A percentile compares a stretch with the other conserved stretches of the same genome.
These are phyloP conservation scores for Tolypocladium amazonense DNA, from an alignment of 2,329 filamentous ascomycete genomes.

Conservation along the genomic window DNA sequence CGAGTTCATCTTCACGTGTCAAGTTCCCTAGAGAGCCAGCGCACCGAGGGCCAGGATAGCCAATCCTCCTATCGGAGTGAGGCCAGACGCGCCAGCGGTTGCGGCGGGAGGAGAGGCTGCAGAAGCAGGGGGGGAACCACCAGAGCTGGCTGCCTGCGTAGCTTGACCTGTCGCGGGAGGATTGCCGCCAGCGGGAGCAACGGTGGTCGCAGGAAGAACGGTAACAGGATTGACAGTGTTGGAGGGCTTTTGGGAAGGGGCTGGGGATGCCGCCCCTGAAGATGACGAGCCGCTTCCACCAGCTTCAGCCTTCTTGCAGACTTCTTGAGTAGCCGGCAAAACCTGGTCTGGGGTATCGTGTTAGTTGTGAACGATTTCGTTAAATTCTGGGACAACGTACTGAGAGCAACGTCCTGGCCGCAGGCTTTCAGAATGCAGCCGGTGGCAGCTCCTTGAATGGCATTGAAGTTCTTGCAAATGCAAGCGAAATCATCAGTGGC, in stretches of 20 bases:
- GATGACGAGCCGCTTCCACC: not conserved
- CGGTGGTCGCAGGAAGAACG: not conserved
- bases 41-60: not conserved
- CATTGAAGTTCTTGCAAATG: constrained; percentile 13
- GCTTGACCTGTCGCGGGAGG: not conserved
- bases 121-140: not conserved
- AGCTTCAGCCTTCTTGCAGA: constrained; percentile 8
- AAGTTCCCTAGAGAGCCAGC: not conserved
- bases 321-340: constrained; percentile 15
- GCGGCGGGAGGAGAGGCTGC: not conserved
- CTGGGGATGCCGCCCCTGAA: not conserved
- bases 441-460: constrained; percentile 14
- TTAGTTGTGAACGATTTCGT: not conserved
- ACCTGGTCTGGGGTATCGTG: constrained; percentile 13
- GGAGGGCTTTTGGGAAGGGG: not conserved
- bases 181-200: not conserved
- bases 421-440: constrained; percentile 17
- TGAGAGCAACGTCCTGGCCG: constrained; percentile 16
- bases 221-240: not conserved
- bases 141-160: not conserved
- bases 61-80: not conserved
- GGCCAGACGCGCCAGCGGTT: not conserved
- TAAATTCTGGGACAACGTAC: constrained; percentile 11
- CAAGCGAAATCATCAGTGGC: constrained; percentile 14
- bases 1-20: not conserved